phyloP scores from a whole-genome alignment of 2,329 filamentous ascomycete species.

The Bisporella sp. region DNA sequence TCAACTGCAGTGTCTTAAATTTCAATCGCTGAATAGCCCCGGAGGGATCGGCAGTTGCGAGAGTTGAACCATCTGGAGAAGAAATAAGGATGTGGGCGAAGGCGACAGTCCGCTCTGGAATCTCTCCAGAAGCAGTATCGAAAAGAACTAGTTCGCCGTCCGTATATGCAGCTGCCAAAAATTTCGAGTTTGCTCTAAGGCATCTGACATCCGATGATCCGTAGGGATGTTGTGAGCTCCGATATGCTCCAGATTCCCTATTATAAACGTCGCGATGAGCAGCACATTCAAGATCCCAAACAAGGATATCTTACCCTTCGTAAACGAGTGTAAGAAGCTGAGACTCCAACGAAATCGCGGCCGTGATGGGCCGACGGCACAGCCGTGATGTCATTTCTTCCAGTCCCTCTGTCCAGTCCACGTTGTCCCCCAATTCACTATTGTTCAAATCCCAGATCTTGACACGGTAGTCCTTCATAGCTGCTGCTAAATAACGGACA shows the following conservation, averaged over 20 bases:
- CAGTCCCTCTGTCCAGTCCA: neutral
- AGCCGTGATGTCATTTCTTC: neutral
- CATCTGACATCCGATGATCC: no score
- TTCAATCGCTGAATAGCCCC: neutral
- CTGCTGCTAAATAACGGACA: constrained; percentile 9
- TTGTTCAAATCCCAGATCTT: neutral
- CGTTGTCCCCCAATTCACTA: neutral
- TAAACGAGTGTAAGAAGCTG: no score
- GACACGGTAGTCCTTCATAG: neutral
- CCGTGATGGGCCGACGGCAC: neutral
- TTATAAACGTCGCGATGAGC: no score
- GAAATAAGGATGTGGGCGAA: constrained; percentile 9
- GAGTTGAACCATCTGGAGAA: constrained; percentile 15
- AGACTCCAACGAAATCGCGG: no score
- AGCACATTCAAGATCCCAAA: no score
- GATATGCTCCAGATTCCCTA: no score
- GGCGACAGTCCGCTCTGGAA: neutral
- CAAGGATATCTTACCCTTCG: no score
- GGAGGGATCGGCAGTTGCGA: neutral
- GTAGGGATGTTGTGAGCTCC: no score
- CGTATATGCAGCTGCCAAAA: constrained; percentile 1
- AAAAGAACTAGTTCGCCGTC: constrained; percentile 5
- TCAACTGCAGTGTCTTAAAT: neutral
- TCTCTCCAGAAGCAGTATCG: neutral
- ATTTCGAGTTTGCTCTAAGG: neutral